Conservation (phyloP, 2,329 filamentous ascomycete genomes). For the Pyrenochaeta sp. region DNA sequence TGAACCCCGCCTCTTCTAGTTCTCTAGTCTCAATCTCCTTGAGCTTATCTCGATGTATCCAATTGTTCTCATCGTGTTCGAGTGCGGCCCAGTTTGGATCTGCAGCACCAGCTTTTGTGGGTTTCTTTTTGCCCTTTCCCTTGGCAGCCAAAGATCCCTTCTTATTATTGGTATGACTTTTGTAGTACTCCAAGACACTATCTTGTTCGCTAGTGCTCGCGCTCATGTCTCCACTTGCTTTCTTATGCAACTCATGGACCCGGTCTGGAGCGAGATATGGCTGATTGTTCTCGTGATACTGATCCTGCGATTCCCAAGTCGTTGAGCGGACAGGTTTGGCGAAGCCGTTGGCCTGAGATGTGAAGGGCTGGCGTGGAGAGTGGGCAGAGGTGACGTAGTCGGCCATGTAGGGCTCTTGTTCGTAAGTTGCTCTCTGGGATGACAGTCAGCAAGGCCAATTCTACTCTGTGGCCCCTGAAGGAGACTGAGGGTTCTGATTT, state of each 20-base stretch:
- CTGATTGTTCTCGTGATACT: constrained; percentile 33
- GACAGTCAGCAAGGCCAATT: constrained; percentile 28
- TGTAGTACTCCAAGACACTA: constrained; percentile 57
- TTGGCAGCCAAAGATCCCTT: constrained; percentile 24
- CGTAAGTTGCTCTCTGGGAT: constrained; percentile 37
- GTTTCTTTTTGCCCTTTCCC: constrained; percentile 41
- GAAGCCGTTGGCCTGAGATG: constrained; percentile 45
- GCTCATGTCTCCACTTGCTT: constrained; percentile 53
- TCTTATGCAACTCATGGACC: constrained; percentile 48
- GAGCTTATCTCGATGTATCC: constrained; percentile 87
- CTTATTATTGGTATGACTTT: constrained; percentile 27
- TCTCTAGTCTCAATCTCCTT: constrained; percentile 83
- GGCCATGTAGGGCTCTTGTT: constrained; percentile 47
- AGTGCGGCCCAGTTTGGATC: constrained; percentile 31
- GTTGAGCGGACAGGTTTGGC: constrained; percentile 40
- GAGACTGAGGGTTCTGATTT: not conserved
- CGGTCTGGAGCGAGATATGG: constrained; percentile 45
- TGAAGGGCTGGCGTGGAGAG: constrained; percentile 43
- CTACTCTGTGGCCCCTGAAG: constrained; percentile 1
- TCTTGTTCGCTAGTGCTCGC: constrained; percentile 56
- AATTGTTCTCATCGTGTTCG: constrained; percentile 70
- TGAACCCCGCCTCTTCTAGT: constrained; percentile 79
- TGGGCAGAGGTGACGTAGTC: constrained; percentile 41
- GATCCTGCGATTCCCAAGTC: constrained; percentile 41
- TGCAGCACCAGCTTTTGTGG: constrained; percentile 17